Base-by-base conservation (phyloP, 805 yeast species). In the Candida fluviatilis region DNA sequence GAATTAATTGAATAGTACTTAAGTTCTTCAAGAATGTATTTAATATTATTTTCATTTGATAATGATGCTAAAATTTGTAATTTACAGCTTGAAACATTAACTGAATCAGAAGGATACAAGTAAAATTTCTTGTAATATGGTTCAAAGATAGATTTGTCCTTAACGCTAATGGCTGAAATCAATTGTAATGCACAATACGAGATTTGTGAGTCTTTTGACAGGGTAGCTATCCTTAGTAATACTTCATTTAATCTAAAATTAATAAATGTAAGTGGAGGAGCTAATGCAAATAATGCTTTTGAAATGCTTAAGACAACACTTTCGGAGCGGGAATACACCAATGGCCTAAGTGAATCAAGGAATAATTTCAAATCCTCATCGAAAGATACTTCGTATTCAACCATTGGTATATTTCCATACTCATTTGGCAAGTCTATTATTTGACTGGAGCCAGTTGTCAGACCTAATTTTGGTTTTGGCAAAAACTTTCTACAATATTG, bases 401-500 rank as follows among this genome's bases (percentile, higher is more conserved):
- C 16, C 34, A 35, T 34, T 15, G 52, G 48, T 8, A 54, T 48
- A 2, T 38, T 38, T 0, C 47, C 46, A 37, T 64, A 70, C 19
- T 57, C 58, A n/a, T 71, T 73, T 2, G 80, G 77, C 12, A 73
- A 46, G 10, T 62, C 65, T 7, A 66, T 57, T 21, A 49, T 55
- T 18, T 57, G 54, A 14, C 48, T 48, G 0, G 60, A 40, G 0
- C 67, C 64, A 14, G 58, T 54, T 18, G 61, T 60, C 19, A 54
- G 46, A 15, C 45, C 34, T 10, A 75, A 48, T 26, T 59, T 61
- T 2, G 93, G 85, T 35, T 70, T 64, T 3, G 79, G 73, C 26
- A 89, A 52, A 53, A 71, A 89, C 5, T 59, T 48, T 37, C 89
- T 73, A 24, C 78, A 66, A 56, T 93, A 93, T 36, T 77, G 76